Conservation (phyloP, 2,329 filamentous ascomycete species). For the Cladophialophora carrionii region DNA sequence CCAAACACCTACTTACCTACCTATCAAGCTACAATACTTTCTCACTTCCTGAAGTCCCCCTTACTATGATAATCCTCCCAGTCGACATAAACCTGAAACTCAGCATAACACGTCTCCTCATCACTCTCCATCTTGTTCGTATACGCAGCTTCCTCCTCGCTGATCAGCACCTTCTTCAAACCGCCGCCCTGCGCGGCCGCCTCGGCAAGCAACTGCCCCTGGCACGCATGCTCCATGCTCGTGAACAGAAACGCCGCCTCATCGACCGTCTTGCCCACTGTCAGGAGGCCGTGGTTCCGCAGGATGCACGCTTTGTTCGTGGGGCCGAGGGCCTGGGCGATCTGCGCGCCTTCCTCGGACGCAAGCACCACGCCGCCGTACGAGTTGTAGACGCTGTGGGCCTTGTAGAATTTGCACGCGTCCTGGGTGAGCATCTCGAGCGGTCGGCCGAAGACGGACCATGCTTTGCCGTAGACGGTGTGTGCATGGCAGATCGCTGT, state of each 20-base stretch:
- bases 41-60: conserved; percentile 39
- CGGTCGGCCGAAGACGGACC: conserved; percentile 65
- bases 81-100: conserved; percentile 41
- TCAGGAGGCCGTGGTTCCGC: conserved; percentile 72
- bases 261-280: conserved; percentile 71
- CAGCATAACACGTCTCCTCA: conserved; percentile 38
- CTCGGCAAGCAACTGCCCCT: conserved; percentile 69
- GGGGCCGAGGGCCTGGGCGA: conserved; percentile 64
- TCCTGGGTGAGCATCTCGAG: conserved; percentile 68
- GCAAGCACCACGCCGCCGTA: conserved; percentile 68
- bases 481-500: conserved; percentile 72
- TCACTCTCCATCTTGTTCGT: conserved; percentile 40
- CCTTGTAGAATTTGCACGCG: conserved; percentile 48
- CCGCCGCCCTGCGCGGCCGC: conserved; percentile 58
- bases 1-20: not conserved
- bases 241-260: conserved; percentile 73
- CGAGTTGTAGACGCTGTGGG: conserved; percentile 66
- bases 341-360: conserved; percentile 65
- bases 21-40: not conserved
- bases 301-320: conserved; percentile 65
- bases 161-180: conserved; percentile 57
- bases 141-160: conserved; percentile 47
- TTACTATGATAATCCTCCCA: conserved; percentile 39
- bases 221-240: conserved; percentile 69
- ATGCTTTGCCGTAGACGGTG: conserved; percentile 67